Conservation (phyloP, 2,329 filamentous ascomycete species). For the Fusarium aywerte region DNA sequence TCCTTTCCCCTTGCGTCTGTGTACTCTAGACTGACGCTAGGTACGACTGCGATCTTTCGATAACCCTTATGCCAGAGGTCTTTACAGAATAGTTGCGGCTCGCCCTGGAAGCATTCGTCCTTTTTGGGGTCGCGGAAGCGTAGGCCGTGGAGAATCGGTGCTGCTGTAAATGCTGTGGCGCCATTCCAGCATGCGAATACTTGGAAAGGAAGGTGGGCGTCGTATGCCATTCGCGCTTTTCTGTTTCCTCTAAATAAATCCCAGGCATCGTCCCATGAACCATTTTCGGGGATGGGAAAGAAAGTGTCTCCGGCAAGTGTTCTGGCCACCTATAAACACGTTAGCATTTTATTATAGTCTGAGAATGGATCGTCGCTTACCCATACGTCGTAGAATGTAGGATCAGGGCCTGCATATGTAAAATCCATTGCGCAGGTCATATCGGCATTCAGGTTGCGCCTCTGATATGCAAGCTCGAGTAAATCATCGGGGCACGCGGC, state of each 20-base stretch:
- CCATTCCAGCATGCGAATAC: constrained; percentile 72
- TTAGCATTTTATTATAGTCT: not conserved
- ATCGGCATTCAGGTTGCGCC: constrained; percentile 57
- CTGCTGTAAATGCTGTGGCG: constrained; percentile 61
- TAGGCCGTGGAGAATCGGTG: constrained; percentile 57
- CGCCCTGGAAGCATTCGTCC: constrained; percentile 64
- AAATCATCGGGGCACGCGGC: constrained; percentile 65
- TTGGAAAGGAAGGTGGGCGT: constrained; percentile 60
- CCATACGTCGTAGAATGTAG: constrained; percentile 68
- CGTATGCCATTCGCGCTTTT: constrained; percentile 50
- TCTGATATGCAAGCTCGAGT: constrained; percentile 65
- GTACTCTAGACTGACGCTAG: constrained; percentile 66
- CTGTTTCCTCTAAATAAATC: constrained; percentile 65
- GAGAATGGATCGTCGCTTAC: not conserved
- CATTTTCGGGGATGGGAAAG: constrained; percentile 63
- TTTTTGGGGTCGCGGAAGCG: constrained; percentile 55
- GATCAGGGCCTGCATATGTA: constrained; percentile 57
- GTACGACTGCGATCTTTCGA: constrained; percentile 65
- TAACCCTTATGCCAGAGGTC: constrained; percentile 64
- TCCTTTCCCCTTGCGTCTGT: constrained; percentile 55
- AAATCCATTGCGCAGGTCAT: constrained; percentile 71
- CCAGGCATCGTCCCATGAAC: constrained; percentile 61
- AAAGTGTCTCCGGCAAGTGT: constrained; percentile 65
- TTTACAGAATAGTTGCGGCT: constrained; percentile 66
- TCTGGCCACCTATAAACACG: constrained; percentile 55